Evolutionary conservation across 2,329 filamentous ascomycete species (phyloP).

Genomic region (Aureobasidium pullulans): DNA sequence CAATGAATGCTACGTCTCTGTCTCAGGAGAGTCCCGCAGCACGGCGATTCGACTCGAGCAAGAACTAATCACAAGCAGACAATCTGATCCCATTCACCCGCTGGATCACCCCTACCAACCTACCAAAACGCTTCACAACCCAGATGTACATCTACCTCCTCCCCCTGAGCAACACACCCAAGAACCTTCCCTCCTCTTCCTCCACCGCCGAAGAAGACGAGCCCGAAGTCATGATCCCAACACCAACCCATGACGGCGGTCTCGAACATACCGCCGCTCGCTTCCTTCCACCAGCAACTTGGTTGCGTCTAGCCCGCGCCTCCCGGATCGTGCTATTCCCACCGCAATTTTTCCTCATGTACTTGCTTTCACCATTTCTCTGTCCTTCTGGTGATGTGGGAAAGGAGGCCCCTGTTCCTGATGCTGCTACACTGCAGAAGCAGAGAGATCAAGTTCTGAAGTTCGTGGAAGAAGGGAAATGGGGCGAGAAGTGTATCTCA

Average conservation of each 20-base stretch:
- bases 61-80: conserved; percentile 33
- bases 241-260: conserved; percentile 64
- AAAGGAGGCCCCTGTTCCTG: conserved; percentile 22
- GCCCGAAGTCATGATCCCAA: conserved; percentile 54
- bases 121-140: conserved; percentile 76
- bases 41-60: neutral
- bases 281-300: conserved; percentile 64
- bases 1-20: neutral
- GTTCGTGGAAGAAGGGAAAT: conserved; percentile 42
- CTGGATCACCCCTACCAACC: conserved; percentile 75
- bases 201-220: conserved; percentile 26
- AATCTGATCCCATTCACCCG: conserved; percentile 74
- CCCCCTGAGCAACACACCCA: conserved; percentile 41
- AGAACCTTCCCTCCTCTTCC: conserved; percentile 22
- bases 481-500: conserved; percentile 38
- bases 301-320: conserved; percentile 56
- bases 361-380: conserved; percentile 50
- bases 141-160: conserved; percentile 97
- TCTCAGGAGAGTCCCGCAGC: too few relatives aligned
- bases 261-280: conserved; percentile 66
- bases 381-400: conserved; percentile 25
- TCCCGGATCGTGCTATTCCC: conserved; percentile 80
- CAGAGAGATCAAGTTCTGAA: conserved; percentile 48
- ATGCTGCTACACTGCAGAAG: conserved; percentile 33
- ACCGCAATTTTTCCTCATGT: conserved; percentile 72